phyloP scores from a whole-genome alignment of 1,284 basidiomycete genomes.

The Fereydounia khargensis region DNA sequence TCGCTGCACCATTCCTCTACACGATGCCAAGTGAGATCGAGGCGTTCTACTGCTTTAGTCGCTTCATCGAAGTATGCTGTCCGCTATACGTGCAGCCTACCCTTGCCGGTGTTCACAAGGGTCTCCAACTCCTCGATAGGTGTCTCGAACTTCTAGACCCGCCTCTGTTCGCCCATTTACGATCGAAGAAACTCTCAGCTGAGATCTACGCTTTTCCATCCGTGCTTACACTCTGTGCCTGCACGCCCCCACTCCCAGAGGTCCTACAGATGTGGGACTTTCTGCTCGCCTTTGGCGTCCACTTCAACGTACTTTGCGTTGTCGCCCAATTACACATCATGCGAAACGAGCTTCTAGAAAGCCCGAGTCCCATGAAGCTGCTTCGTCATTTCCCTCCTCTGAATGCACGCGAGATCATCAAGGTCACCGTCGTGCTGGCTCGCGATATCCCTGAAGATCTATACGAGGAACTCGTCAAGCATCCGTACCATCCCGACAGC shows the following conservation, averaged over 20 bases:
- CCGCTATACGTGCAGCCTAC: conserved; percentile 94
- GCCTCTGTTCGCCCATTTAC: conserved; percentile 75
- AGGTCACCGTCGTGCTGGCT: conserved; percentile 86
- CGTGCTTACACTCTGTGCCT: conserved; percentile 89
- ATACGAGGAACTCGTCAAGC: conserved; percentile 39
- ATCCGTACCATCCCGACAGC: conserved; percentile 31
- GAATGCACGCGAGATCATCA: conserved; percentile 80
- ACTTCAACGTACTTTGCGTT: conserved; percentile 91
- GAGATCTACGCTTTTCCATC: conserved; percentile 98
- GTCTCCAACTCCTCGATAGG: conserved; percentile 87
- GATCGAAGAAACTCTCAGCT: conserved; percentile 89
- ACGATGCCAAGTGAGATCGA: conserved; percentile 93
- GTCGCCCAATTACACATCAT: conserved; percentile 90
- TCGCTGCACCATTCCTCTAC: conserved; percentile 94
- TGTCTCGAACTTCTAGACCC: conserved; percentile 87
- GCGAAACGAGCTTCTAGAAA: conserved; percentile 80
- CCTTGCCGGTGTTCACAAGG: conserved; percentile 87
- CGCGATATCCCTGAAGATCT: conserved; percentile 74
- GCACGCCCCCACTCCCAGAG: conserved; percentile 90
- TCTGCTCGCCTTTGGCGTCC: conserved; percentile 89
- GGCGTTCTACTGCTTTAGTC: conserved; percentile 90
- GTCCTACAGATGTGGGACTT: conserved; percentile 96
- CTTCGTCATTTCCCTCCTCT: conserved; percentile 91
- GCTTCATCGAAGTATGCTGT: conserved; percentile 88
- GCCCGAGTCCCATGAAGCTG: conserved; percentile 86